Percentiles rank a stretch among this genome's conserved stretches.
Conservation (phyloP, 2,329 filamentous ascomycete genomes). For the Fusarium praegraminearum region DNA sequence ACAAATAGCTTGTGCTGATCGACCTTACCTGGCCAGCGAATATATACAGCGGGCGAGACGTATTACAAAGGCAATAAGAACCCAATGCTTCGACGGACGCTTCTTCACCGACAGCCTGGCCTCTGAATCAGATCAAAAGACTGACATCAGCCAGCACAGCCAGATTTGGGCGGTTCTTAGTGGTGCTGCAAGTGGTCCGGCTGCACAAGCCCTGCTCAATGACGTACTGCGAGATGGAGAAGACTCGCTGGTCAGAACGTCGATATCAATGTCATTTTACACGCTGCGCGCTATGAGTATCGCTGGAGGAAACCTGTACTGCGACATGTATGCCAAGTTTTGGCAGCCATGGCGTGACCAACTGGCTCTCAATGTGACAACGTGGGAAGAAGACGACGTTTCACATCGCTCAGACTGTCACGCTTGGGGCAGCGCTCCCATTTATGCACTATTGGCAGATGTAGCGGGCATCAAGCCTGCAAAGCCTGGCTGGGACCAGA, state of each 20-base stretch:
- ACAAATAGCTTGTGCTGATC: neutral
- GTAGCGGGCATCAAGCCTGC: neutral
- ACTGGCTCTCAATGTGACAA: neutral
- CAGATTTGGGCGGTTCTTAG: neutral
- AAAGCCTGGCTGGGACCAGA: neutral
- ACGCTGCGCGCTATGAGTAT: neutral
- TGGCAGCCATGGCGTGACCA: conserved; percentile 5
- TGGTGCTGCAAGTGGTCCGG: neutral
- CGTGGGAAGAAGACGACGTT: neutral
- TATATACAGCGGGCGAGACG: neutral
- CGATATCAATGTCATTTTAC: conserved; percentile 1
- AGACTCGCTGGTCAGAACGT: neutral
- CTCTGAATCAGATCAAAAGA: neutral
- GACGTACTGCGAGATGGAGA: neutral
- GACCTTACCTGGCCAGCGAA: neutral
- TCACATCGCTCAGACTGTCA: neutral
- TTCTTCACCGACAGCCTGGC: neutral
- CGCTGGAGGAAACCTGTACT: neutral
- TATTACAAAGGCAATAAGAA: neutral
- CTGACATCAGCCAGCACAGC: neutral
- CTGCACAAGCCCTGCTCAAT: neutral
- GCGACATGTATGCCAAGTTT: neutral
- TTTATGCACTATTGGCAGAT: neutral
- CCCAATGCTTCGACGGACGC: neutral
- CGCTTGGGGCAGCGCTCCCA: conserved; percentile 6